Evolutionary conservation across 164 flowering plant species (phyloP).

Genomic region (Nymphaea thermarum): DNA sequence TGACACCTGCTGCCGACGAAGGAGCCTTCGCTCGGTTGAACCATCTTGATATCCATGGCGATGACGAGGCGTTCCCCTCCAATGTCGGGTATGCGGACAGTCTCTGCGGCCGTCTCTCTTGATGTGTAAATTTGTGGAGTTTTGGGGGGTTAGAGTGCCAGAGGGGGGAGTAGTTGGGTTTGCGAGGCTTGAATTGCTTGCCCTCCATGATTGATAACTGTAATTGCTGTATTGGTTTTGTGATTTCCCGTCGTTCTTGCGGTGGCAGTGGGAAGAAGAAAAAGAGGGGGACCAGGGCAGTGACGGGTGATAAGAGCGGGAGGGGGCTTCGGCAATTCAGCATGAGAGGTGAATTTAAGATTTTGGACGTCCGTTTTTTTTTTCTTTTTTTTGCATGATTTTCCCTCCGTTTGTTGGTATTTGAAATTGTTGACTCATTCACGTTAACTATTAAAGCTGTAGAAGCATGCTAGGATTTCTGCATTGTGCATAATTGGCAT

Average conservation of each 20-base stretch:
- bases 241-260: neutral
- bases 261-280: constrained; percentile 58
- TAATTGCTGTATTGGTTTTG: neutral
- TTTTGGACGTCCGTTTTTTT: neutral
- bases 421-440: no score
- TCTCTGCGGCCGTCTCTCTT: neutral
- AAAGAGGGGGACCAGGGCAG: constrained; percentile 74
- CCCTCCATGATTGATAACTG: neutral
- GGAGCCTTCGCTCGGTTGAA: constrained; percentile 42
- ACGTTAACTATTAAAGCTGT: no score
- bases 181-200: neutral
- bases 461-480: neutral
- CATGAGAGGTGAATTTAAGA: constrained; percentile 62
- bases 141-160: neutral
- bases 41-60: constrained; percentile 64
- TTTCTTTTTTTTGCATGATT: neutral
- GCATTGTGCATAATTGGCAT: neutral
- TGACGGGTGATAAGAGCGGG: constrained; percentile 47
- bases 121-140: no score
- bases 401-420: no score
- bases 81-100: neutral
- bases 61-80: constrained; percentile 23
- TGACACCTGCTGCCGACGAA: constrained; percentile 59
- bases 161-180: neutral
- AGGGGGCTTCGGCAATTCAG: constrained; percentile 95